A percentile compares a stretch with the other conserved stretches of the same genome.
phyloP scores from a whole-genome alignment of 345 rosid species.

The Dipteronia sinensis region DNA sequence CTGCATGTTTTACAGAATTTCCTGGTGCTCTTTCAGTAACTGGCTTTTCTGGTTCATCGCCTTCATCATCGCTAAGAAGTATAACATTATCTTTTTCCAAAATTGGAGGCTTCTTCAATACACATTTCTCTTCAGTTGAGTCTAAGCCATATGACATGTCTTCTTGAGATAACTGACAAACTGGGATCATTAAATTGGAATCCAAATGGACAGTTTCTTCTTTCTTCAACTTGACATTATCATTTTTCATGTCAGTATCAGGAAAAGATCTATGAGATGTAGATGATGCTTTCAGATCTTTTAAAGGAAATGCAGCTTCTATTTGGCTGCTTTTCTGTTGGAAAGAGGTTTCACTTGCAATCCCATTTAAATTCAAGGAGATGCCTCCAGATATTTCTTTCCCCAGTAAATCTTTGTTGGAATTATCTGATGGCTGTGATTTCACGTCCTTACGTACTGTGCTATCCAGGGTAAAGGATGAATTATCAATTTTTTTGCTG shows the following conservation, averaged over 20 bases:
- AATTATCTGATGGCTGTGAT: constrained; percentile 37
- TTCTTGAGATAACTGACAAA: constrained; percentile 44
- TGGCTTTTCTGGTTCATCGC: constrained; percentile 48
- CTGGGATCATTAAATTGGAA: constrained; percentile 35
- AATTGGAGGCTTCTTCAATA: constrained; percentile 38
- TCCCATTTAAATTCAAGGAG: constrained; percentile 28
- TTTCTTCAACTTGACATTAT: constrained; percentile 26
- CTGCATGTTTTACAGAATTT: constrained; percentile 21
- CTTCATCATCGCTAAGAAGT: constrained; percentile 85
- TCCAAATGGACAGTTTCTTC: constrained; percentile 35
- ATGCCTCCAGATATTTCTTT: constrained; percentile 39
- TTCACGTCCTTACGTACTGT: constrained; percentile 31
- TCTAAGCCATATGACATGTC: constrained; percentile 30
- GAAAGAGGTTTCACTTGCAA: constrained; percentile 20
- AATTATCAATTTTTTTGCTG: constrained; percentile 40
- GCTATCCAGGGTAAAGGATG: constrained; percentile 44
- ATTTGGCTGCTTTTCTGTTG: constrained; percentile 35
- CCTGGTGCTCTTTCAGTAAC: constrained; percentile 35
- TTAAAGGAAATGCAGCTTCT: constrained; percentile 31
- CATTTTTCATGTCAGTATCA: constrained; percentile 23
- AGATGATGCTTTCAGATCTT: constrained; percentile 30
- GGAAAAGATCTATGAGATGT: constrained; percentile 25
- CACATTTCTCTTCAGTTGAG: constrained; percentile 27
- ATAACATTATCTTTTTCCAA: constrained; percentile 48
- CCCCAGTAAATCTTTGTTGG: constrained; percentile 40